Conservation (phyloP, 2,329 filamentous ascomycete species). For the Dothistroma septosporum region DNA sequence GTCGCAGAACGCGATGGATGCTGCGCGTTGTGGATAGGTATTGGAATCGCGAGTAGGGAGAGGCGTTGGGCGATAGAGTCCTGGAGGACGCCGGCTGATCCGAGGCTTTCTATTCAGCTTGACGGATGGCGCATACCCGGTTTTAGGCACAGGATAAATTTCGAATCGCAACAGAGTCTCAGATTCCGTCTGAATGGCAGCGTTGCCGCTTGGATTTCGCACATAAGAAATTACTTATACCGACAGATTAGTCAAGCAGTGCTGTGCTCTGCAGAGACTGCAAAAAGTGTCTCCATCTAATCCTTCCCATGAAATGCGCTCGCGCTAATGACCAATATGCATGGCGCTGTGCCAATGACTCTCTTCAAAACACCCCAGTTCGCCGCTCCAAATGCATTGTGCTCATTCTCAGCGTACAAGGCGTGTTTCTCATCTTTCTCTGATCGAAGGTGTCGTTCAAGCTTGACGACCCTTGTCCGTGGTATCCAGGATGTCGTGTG, state of each 20-base stretch:
- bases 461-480: not conserved
- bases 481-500: not conserved
- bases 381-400: slow-evolving; percentile 13
- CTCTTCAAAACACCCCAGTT: not conserved
- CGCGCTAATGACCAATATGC: slow-evolving; percentile 1
- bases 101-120: not conserved
- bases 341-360: not conserved
- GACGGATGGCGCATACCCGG: not conserved
- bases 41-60: not conserved
- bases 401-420: slow-evolving; percentile 12
- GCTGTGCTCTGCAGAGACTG: slow-evolving; percentile 3
- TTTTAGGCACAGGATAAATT: not conserved
- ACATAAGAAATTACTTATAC: slow-evolving; percentile 10
- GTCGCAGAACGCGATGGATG: not conserved
- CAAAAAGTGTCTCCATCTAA: not conserved
- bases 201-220: not conserved
- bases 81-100: not conserved
- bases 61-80: not conserved
- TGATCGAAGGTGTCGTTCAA: not conserved
- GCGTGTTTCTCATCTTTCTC: slow-evolving; percentile 4
- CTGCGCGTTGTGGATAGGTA: not conserved
- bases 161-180: not conserved
- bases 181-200: not conserved
- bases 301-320: not conserved
- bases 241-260: slow-evolving; percentile 3